These are phyloP conservation scores for Dipteronia dyeriana DNA, from an alignment of 345 rosid genomes.

Conservation along the genomic window DNA sequence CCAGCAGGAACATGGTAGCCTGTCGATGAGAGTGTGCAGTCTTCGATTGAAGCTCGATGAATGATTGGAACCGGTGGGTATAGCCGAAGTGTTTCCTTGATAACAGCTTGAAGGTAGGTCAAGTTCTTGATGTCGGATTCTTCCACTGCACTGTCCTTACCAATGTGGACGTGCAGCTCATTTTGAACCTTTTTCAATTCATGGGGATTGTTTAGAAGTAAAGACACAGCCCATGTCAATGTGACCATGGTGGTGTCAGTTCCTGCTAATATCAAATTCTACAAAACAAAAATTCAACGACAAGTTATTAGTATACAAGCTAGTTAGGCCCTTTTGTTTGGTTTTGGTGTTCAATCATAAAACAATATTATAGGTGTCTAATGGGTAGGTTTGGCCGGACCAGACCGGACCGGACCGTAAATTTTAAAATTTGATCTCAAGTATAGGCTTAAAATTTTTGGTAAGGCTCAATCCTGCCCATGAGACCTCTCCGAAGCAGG, in stretches of 20 bases:
- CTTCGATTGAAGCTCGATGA: slow-evolving; percentile 21
- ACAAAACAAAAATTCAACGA: not conserved
- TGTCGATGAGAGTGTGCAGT: slow-evolving; percentile 6
- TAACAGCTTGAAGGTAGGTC: slow-evolving; percentile 29
- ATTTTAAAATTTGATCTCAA: no score
- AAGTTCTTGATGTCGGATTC: slow-evolving; percentile 26
- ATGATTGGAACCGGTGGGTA: slow-evolving; percentile 37
- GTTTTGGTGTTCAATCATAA: no score
- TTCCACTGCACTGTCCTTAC: slow-evolving; percentile 19
- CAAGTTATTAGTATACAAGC: no score
- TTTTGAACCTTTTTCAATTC: slow-evolving; percentile 11
- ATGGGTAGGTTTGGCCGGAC: no score
- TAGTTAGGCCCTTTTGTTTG: no score
- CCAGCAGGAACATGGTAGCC: slow-evolving; percentile 28
- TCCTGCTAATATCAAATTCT: slow-evolving; percentile 34
- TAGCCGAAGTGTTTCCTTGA: slow-evolving; percentile 43
- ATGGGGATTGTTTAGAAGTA: slow-evolving; percentile 35
- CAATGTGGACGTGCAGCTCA: slow-evolving; percentile 4
- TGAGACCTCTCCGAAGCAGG: no score
- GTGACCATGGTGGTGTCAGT: slow-evolving; percentile 36
- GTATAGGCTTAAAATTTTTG: no score
- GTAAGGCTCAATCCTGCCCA: no score
- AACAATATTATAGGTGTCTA: no score
- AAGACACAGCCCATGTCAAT: slow-evolving; percentile 38
- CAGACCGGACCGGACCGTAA: no score